These are phyloP conservation scores for Salvia hispanica DNA, from an alignment of 257 asterid genomes.

Conservation along the genomic window DNA sequence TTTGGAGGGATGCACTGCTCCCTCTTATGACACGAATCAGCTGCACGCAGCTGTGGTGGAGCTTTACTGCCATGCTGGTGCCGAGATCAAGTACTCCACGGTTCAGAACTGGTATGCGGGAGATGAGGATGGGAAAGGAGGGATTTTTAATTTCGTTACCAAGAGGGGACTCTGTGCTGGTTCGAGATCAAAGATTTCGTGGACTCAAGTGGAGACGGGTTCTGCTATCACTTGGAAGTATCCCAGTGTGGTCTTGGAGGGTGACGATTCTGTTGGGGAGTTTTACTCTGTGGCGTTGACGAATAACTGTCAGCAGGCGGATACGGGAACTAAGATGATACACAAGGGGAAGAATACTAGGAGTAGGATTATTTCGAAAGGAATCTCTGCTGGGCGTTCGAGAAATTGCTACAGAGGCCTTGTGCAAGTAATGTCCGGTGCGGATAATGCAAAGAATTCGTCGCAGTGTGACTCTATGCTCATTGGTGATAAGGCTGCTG, in stretches of 20 bases:
- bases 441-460: constrained; percentile 73
- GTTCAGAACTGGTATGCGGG: constrained; percentile 99
- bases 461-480: constrained; percentile 99
- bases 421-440: constrained; percentile 85
- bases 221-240: constrained; percentile 98
- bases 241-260: constrained; percentile 91
- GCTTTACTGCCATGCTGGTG: constrained; percentile 73
- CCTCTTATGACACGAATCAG: constrained; percentile 87
- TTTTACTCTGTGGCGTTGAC: constrained; percentile 96
- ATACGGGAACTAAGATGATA: constrained; percentile 96
- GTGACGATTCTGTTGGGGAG: constrained; percentile 93
- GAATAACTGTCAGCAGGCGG: constrained; percentile 94
- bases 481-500: constrained; percentile 81
- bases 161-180: constrained; percentile 94
- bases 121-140: constrained; percentile 84
- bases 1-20: constrained; percentile 97
- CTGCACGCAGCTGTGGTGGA: constrained; percentile 96
- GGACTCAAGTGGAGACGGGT: constrained; percentile 99
- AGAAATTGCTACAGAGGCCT: constrained; percentile 92
- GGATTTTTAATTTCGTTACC: constrained; percentile 86
- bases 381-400: constrained; percentile 88
- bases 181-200: constrained; percentile 71
- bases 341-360: constrained; percentile 95
- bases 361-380: constrained; percentile 93
- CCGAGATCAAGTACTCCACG: constrained; percentile 89